phyloP scores from a whole-genome alignment of 2,329 filamentous ascomycete species.

The Daldinia sp. region DNA sequence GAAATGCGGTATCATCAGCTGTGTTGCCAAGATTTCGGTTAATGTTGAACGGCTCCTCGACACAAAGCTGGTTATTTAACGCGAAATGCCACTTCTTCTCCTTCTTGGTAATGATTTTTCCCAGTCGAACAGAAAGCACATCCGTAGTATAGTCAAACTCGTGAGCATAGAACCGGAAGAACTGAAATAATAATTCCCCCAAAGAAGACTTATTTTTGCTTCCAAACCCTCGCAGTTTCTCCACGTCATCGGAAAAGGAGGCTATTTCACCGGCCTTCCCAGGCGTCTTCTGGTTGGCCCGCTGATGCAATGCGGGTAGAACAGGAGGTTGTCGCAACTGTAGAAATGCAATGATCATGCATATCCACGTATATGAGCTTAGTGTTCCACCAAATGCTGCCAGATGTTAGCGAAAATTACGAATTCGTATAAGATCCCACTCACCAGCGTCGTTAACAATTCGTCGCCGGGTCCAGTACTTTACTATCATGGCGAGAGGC shows the following conservation, averaged over 20 bases:
- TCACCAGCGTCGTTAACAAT: conserved; percentile 96
- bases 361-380: conserved; percentile 99
- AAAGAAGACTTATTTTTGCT: conserved; percentile 82
- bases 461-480: conserved; percentile 94
- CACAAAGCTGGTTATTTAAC: conserved; percentile 86
- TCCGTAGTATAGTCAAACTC: conserved; percentile 90
- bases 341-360: conserved; percentile 95
- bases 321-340: conserved; percentile 88
- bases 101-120: conserved; percentile 80
- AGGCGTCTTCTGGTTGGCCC: conserved; percentile 70
- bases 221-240: conserved; percentile 79
- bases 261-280: conserved; percentile 75
- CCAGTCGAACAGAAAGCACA: conserved; percentile 86
- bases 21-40: conserved; percentile 93
- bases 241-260: conserved; percentile 88
- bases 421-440: conserved; percentile 50
- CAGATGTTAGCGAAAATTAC: conserved; percentile 7
- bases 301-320: conserved; percentile 85
- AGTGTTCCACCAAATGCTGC: conserved; percentile 91
- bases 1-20: conserved; percentile 93
- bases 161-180: conserved; percentile 94
- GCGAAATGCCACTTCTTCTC: conserved; percentile 90
- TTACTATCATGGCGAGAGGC: conserved; percentile 94
- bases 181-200: conserved; percentile 90
- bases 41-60: conserved; percentile 96